A percentile compares a stretch with the other conserved stretches of the same genome.
Conservation (phyloP, 352 stramenopile species). For the Phytophthora hibernalis region DNA sequence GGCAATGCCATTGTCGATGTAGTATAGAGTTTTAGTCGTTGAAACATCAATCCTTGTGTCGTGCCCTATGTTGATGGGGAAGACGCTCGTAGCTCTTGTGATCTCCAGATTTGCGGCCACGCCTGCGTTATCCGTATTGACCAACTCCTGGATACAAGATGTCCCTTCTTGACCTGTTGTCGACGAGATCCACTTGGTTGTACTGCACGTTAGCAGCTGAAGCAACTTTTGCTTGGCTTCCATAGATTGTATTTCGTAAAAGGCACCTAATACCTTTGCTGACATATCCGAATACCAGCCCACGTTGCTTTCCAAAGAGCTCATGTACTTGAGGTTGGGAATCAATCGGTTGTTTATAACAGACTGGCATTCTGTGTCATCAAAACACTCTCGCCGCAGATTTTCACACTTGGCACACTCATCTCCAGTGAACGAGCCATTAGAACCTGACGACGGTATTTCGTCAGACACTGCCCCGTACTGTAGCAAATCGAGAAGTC, state of each 20-base stretch:
- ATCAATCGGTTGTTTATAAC: constrained; percentile 5
- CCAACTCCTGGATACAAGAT: constrained; percentile 17
- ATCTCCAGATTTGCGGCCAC: constrained; percentile 13
- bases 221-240: constrained; percentile 11
- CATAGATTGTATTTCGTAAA: constrained; percentile 12
- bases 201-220: constrained; percentile 11
- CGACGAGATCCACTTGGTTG: constrained; percentile 2
- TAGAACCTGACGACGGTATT: neutral
- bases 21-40: neutral
- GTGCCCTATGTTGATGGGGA: constrained; percentile 2
- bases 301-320: neutral
- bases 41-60: neutral
- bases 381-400: constrained; percentile 10
- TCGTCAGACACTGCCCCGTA: constrained; percentile 10
- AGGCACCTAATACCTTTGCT: neutral
- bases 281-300: constrained; percentile 13
- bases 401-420: constrained; percentile 2
- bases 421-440: constrained; percentile 1
- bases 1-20: constrained; percentile 19
- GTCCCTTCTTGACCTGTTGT: neutral
- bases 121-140: neutral
- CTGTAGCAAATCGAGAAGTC: constrained; percentile 28
- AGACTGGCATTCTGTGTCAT: constrained; percentile 10
- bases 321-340: constrained; percentile 5
- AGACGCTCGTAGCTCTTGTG: constrained; percentile 3